Base-by-base conservation (phyloP, 225 moss, liverwort and hornwort species). In the Anthoceros angustus region DNA sequence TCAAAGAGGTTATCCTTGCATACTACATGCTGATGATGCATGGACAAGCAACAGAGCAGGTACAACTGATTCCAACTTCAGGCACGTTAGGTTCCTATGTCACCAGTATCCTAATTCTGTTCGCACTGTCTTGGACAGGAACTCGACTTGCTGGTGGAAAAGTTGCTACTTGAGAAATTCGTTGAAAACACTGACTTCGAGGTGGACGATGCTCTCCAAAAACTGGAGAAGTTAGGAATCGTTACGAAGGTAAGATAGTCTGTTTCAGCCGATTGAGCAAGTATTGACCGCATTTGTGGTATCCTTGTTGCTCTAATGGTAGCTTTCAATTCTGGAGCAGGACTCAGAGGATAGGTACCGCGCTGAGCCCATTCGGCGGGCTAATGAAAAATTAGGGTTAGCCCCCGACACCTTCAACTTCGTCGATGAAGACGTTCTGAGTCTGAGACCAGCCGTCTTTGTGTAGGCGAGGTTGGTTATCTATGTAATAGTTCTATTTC, bases 1-100 rank as follows among this genome's bases (percentile, higher is more conserved):
- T 84, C 43, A 84, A 84, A 72, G 84, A 84, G 79, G 84, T 82
- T 26, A 79, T 82, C 25, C 77, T 84, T 76, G 81, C 84, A 40
- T 84, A 84, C 67, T 84, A 79, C 42, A 70, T 84, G 38, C 68
- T 84, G 69, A 82, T 82, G 84, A 79, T 74, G 73, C 77, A 79
- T 75, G 84, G 84, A 73, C 79, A 77, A 79, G 84, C 81, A 67
- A 79, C 79, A 62, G 77, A 76, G 39, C 41, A 77, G 76, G 84
- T 78, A 42, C n/a, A 23, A 55, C 55, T 8, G 0, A 55, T 7
- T 4, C 55, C 18, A 46, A 20, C 23, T 32, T 32, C 32, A 32
- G 4, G 32, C 32, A 32, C 32, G 1, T 1, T 32, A 32, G 32
- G 2, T 32, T 32, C 32, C 32, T 32, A 4, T 32, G 32, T 32